A percentile compares a stretch with the other conserved stretches of the same genome.
phyloP scores from a whole-genome alignment of 805 yeast species.

The Lachancea nothofagi region DNA sequence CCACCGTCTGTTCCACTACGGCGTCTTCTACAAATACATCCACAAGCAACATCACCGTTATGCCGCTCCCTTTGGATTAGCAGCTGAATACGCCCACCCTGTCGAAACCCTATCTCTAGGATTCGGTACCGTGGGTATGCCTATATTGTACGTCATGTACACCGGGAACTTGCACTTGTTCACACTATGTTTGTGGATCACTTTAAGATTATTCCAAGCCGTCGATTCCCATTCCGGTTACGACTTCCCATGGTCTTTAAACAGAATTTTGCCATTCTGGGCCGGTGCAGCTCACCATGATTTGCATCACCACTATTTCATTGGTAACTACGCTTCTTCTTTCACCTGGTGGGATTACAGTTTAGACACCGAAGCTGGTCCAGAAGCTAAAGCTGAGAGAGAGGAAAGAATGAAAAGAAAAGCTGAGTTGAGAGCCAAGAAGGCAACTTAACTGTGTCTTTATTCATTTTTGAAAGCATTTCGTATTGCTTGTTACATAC shows the following conservation, averaged over 20 bases:
- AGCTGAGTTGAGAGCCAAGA: slow-evolving; percentile 45
- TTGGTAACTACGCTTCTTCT: slow-evolving; percentile 90
- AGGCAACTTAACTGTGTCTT: slow-evolving; percentile 13
- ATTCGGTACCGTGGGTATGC: slow-evolving; percentile 94
- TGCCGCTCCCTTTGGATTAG: slow-evolving; percentile 95
- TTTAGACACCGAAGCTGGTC: slow-evolving; percentile 87
- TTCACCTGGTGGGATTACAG: slow-evolving; percentile 95
- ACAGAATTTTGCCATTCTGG: slow-evolving; percentile 91
- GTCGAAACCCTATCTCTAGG: slow-evolving; percentile 87
- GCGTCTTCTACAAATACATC: slow-evolving; percentile 82
- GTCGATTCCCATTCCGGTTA: slow-evolving; percentile 97
- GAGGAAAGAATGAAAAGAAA: slow-evolving; percentile 55
- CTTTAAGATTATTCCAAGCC: slow-evolving; percentile 87
- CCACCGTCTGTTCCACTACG: slow-evolving; percentile 86
- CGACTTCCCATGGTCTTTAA: slow-evolving; percentile 95
- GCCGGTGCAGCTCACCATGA: slow-evolving; percentile 99
- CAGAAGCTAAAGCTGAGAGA: slow-evolving; percentile 68
- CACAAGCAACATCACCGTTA: slow-evolving; percentile 98
- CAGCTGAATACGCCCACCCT: slow-evolving; percentile 98
- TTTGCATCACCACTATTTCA: slow-evolving; percentile 92
- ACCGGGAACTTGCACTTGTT: slow-evolving; percentile 76
- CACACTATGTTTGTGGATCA: slow-evolving; percentile 87
- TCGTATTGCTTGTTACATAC: too few relatives aligned
- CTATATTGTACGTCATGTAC: slow-evolving; percentile 73
- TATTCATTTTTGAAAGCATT: neutral